Percentiles rank a stretch among this genome's conserved stretches.
phyloP scores from a whole-genome alignment of 2,329 filamentous ascomycete species.

The Fusarium mundagurra region DNA sequence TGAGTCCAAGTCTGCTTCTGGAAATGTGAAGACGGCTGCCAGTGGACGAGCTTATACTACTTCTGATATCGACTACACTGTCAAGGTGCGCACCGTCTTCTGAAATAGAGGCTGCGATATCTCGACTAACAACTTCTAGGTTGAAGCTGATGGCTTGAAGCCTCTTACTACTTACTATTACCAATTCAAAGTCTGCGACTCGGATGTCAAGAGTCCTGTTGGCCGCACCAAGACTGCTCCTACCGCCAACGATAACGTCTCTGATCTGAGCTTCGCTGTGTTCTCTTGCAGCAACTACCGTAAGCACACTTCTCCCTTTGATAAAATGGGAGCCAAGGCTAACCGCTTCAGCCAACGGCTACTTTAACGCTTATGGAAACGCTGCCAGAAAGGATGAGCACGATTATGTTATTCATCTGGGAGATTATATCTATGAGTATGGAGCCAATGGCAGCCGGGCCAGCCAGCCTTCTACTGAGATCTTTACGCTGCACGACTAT shows the following conservation, averaged over 20 bases:
- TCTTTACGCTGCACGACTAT: slow-evolving; percentile 51
- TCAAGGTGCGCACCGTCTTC: slow-evolving; percentile 62
- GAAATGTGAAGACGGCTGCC: slow-evolving; percentile 54
- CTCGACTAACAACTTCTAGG: slow-evolving; percentile 48
- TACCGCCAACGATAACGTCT: slow-evolving; percentile 62
- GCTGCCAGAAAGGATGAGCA: slow-evolving; percentile 66
- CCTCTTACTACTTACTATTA: slow-evolving; percentile 75
- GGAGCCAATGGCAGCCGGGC: slow-evolving; percentile 33
- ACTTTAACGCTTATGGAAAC: slow-evolving; percentile 70
- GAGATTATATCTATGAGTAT: slow-evolving; percentile 73
- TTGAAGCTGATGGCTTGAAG: slow-evolving; percentile 70
- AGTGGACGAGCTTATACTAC: slow-evolving; percentile 73
- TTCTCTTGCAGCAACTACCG: slow-evolving; percentile 77
- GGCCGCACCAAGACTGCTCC: slow-evolving; percentile 78
- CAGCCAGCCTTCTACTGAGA: slow-evolving; percentile 35
- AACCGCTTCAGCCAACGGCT: slow-evolving; percentile 50
- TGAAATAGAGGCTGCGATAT: fast-evolving
- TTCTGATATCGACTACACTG: slow-evolving; percentile 78
- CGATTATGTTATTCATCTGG: slow-evolving; percentile 68
- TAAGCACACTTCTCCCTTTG: not conserved
- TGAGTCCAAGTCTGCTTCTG: slow-evolving; percentile 51
- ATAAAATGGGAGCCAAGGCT: not conserved
- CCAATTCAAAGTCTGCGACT: slow-evolving; percentile 74
- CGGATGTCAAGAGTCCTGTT: slow-evolving; percentile 67
- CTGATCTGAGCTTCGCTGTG: slow-evolving; percentile 70